Evolutionary conservation across 2,329 filamentous ascomycete genomes (phyloP).

Genomic region (Lachnellula willkommii): DNA sequence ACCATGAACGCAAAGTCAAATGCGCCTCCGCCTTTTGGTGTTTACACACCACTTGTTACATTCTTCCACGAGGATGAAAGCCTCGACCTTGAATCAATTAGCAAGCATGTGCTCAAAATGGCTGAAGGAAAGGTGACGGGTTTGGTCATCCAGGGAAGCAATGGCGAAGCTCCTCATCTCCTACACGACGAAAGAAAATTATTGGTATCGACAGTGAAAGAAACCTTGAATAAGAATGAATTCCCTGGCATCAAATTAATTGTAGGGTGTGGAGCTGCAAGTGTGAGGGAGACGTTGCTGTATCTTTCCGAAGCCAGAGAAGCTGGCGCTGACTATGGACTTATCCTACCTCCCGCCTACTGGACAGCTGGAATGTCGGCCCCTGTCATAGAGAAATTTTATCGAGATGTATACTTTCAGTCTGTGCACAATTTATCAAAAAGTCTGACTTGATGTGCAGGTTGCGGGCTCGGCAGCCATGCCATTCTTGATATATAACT

Average conservation of each 20-base stretch:
- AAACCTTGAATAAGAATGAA: conserved; percentile 53
- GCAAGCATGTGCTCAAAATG: conserved; percentile 51
- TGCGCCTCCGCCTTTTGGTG: conserved; percentile 33
- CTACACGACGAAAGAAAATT: conserved; percentile 58
- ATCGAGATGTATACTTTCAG: conserved; percentile 24
- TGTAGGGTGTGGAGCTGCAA: conserved; percentile 64
- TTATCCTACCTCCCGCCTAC: conserved; percentile 66
- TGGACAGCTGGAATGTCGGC: conserved; percentile 56
- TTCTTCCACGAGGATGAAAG: conserved; percentile 54
- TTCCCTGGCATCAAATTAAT: conserved; percentile 55
- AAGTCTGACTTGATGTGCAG: not conserved
- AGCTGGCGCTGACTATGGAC: conserved; percentile 60
- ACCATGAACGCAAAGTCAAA: too few relatives aligned
- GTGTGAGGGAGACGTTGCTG: conserved; percentile 61
- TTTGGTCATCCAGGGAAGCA: conserved; percentile 65
- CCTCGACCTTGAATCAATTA: conserved; percentile 48
- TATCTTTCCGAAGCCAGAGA: conserved; percentile 59
- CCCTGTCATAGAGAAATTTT: conserved; percentile 26
- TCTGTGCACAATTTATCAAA: conserved; percentile 56
- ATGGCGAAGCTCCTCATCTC: conserved; percentile 69
- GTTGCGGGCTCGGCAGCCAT: conserved; percentile 55
- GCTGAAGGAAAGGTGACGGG: conserved; percentile 61
- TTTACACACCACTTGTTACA: conserved; percentile 60
- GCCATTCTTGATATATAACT: conserved; percentile 60
- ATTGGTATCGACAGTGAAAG: conserved; percentile 56